Base-by-base conservation (phyloP, 495 filamentous ascomycete species). In the Neohortaea acidophila region DNA sequence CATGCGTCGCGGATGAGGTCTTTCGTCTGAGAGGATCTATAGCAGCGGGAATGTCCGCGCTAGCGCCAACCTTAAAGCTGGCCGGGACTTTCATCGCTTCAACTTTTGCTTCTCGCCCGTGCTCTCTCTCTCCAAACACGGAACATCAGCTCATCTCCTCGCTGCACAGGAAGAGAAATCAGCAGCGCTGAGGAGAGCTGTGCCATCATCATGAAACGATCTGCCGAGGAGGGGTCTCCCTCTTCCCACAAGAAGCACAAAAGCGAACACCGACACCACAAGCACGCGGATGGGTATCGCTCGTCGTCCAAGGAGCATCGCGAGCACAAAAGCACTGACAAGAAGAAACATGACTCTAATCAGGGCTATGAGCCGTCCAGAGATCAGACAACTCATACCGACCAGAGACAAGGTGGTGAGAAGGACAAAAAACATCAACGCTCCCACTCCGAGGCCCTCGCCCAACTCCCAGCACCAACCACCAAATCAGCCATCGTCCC, bases 161-260 rank as follows among this genome's bases (percentile, higher is more conserved):
- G 33, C 21, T 35, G 45, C 33, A 21, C 27, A 10, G 13, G 5
- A 15, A 5, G 19, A 34, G 17, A 4, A 34, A 11, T 15, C 4
- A 27, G 33, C 39, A 44, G 33, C 36, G 41, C 29, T 35, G 41
- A 36, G 41, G 36, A 44, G 40, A 43, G 44, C 38, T 41, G 28
- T 28, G 13, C n/a, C 12, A 36, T 11, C 20, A 48, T 27, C 24
- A 35, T 31, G 26, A 48, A 48, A 21, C 45, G 45, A 15, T 18
- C 33, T 14, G 19, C 15, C 17, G 3, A 7, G 5, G 43, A n/a
- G 9, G 19, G 21, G 22, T 13, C 5, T 21, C 20, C 33, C 9
- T 20, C 13, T 3, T 9, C 21, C 9, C 40, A 44, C 28, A 47
- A 47, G 21, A 47, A 43, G 34, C 33, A 25, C 12, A 44, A 36